Conservation (phyloP, 768 basidiomycete genomes). For the Phylloporus rhodoxanthus region DNA sequence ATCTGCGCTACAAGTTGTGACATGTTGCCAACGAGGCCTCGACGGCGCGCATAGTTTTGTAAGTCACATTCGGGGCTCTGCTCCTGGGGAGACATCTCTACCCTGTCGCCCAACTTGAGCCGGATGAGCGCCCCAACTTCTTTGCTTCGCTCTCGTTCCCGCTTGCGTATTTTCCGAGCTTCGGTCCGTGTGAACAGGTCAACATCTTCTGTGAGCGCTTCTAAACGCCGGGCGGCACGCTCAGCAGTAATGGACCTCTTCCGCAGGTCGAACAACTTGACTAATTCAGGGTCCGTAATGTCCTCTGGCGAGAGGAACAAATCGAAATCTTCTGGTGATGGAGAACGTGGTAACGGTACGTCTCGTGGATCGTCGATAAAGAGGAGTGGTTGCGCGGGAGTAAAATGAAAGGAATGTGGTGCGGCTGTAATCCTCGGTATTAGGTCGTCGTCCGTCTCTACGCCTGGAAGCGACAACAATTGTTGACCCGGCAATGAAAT, state of each 20-base stretch:
- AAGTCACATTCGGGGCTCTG: conserved; percentile 20
- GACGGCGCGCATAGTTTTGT: conserved; percentile 17
- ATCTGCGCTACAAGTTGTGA: conserved; percentile 44
- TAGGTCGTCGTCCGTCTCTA: conserved; percentile 38
- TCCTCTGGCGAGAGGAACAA: conserved; percentile 32
- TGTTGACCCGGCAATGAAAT: conserved; percentile 17
- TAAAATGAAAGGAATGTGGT: conserved; percentile 8
- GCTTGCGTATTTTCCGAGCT: conserved; percentile 41
- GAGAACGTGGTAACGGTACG: conserved; percentile 36
- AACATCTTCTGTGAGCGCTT: conserved; percentile 32
- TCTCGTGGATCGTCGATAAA: conserved; percentile 40
- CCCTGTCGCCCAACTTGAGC: conserved; percentile 42
- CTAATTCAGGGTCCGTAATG: conserved; percentile 34
- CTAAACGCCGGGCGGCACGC: conserved; percentile 27
- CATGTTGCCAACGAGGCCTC: conserved; percentile 26
- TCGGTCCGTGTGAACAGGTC: conserved; percentile 37
- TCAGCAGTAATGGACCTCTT: conserved; percentile 32
- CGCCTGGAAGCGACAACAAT: conserved; percentile 38
- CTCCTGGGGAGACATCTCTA: conserved; percentile 20
- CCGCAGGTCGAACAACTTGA: conserved; percentile 37
- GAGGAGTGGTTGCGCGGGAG: conserved; percentile 30
- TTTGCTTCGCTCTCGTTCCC: conserved; percentile 48
- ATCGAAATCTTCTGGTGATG: conserved; percentile 39
- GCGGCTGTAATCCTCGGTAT: conserved; percentile 25
- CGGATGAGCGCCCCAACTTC: conserved; percentile 54